Base-by-base conservation (phyloP, 805 yeast genomes). In the Candida qinlingensis region DNA sequence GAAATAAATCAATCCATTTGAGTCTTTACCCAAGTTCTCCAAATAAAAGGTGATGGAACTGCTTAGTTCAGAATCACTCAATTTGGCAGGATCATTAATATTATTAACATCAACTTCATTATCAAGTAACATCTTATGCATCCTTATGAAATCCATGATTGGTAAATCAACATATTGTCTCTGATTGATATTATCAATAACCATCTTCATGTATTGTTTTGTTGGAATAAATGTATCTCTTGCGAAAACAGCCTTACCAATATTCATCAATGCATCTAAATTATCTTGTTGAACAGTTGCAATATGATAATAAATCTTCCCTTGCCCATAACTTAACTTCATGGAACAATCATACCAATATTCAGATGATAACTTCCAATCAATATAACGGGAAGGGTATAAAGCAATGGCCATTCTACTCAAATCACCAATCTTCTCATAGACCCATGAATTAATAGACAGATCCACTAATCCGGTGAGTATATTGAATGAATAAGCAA, bases 331-430 rank as follows among this genome's bases (percentile, higher is more conserved):
- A 53, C 83, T 81, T 12, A 85, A 77, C 55, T 79, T 77, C 79
- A 86, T 77, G 4, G 95, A 82, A 29, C 80, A 73, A 28, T 79
- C 73, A 59, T 88, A 88, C 96, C 96, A 88, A 62, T 81, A 80
- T 63, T 86, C 90, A 1, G 95, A 85, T 49, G 88, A 77, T 19
- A 82, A 65, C 62, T 87, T 85, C 96, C 96, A 88, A 64, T 88
- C 96, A 54, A 87, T 85, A 61, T 79, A 84, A 44, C 85, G 77
- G 2, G 90, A 83, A 7, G 90, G 83, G 58, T 86, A 87, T 39
- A 87, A 69, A 0, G 95, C 94, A 56, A 88, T 87, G 9, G 95
- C 92, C 90, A 88, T 87, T 60, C 96, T 70, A 35, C 92, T 83
- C 54, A 88, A 69, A 62, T 88, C 96, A 35, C 96, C 96, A 45